Evolutionary conservation across 129 eudicot species (phyloP), one percentile per base, ranked within the genome.

Genomic region (Erigeron canadensis): DNA sequence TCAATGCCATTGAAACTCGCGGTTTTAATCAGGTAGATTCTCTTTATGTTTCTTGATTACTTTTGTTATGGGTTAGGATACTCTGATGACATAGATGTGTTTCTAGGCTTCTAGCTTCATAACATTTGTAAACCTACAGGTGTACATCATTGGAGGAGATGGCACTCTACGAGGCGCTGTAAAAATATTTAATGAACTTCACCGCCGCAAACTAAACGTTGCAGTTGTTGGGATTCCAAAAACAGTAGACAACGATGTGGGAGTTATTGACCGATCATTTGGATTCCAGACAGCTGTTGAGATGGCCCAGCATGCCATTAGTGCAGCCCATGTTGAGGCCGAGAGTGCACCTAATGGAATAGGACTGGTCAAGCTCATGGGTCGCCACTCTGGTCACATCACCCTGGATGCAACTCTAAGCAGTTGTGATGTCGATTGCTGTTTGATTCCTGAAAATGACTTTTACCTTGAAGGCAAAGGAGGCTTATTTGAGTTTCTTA

Each of bases 261-360:
- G 96, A 34, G 74, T 88, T 64, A 91, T 88, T 12, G 91, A 88
- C 81, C 70, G 78, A 44, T 91, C 97, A 15, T 88, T 91, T 37
- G 97, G 97, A 16, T 91, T 91, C 70, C 91, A 88, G n/a, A 91
- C 97, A 3, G 96, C 96, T 0, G 94, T 91, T 0, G 96, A 91
- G 85, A 88, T 82, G 94, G 97, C 96, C 16, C 96, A 86, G 70
- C 80, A 88, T 41, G 91, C 97, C 6, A 88, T 88, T 73, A 82
- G 71, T 40, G 93, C 96, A 0, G 96, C 91, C 41, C 94, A 86
- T 69, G 95, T 90, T 5, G 96, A 91, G 51, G 96, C 97, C 0
- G 96, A 86, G 80, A 91, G 97, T 75, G 94, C 91, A 16, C 90
- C 85, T 1, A 91, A 84, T 23, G 89, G 96, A 28, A 79, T 88